Evolutionary conservation across 2,329 filamentous ascomycete species (phyloP), one percentile per base, ranked within the genome.

Genomic region (Trichoderma polysporum): DNA sequence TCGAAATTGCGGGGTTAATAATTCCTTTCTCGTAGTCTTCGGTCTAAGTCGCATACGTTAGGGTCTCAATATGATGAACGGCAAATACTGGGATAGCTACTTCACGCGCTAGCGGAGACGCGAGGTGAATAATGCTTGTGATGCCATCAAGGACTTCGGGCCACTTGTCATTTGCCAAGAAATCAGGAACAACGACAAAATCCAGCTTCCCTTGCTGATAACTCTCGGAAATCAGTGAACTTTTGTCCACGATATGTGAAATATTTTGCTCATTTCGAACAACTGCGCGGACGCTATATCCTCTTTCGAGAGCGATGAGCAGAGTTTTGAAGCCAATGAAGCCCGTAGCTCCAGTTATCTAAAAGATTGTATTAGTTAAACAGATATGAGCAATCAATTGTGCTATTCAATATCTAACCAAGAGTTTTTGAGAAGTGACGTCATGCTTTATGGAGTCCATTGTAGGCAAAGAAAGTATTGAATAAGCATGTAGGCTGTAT

Each of bases 311-410:
- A 31, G 66, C 66, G 7, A 41, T 49, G 15, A 47, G n/a, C 10
- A 68, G 22, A 1, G 54, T 47, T 13, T 65, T 64, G 33, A 65
- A 68, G 12, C 66, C 66, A 25, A 68, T 59, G n/a, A 37, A 58
- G 31, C 60, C 52, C 3, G 66, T 65, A 33, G 29, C 19, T 17
- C 52, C 66, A 86, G 88, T 68, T 15, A 68, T 65, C 66, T 68
- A 12, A n/a, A n/a, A n/a, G n/a, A n/a, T n/a, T n/a, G n/a, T n/a
- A n/a, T n/a, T n/a, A n/a, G n/a, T n/a, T n/a, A n/a, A n/a, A n/a
- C n/a, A n/a, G n/a, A n/a, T n/a, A n/a, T n/a, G n/a, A n/a, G n/a
- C n/a, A n/a, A n/a, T n/a, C n/a, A n/a, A n/a, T n/a, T n/a, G n/a
- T n/a, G n/a, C n/a, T n/a, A n/a, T n/a, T n/a, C n/a, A n/a, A n/a